Evolutionary conservation across 352 stramenopile species (phyloP), one percentile per base, ranked within the genome.

Genomic region (Blastocystis sp.): DNA sequence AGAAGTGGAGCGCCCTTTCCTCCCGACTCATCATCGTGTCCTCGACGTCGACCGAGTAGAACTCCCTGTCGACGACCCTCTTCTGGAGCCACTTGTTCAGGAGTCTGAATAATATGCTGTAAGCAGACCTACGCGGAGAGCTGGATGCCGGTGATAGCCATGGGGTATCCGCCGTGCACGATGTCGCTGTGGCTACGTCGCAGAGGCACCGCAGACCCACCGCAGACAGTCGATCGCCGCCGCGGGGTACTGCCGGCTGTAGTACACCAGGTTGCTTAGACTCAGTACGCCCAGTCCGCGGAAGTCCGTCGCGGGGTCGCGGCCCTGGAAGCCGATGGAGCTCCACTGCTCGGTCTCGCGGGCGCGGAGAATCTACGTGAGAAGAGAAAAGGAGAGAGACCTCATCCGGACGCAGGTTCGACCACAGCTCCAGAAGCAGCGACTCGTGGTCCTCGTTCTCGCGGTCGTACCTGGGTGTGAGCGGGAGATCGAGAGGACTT

Each of bases 91-190:
- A 76, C 18, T 59, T 29, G n/a, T 63, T 75, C 21, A 85, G 49
- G 4, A 73, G 29, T 75, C 57, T 85, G 38, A 21, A 54, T 75
- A 21, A 40, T 21, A 36, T n/a, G 49, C 46, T 27, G 0, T n/a
- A 42, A 9, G 6, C 18, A 16, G 7, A 16, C 27, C 4, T 73
- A 85, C 75, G 57, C 1, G 9, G 75, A 51, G 7, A 85, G 34
- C 18, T 85, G 75, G 44, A 85, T 85, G 0, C 75, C 75, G 3
- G 75, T 85, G 48, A 85, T 85, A 9, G 75, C 75, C 57, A 85
- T 76, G 0, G 75, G 75, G 24, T 85, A 85, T 27, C 75, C 75
- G 40, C 75, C 75, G 2, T 48, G 27, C 34, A 51, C 75, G 8
- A 85, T 51, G 36, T 85, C 75, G 8, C 3, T 85, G 34, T 85